Evolutionary conservation across 192 early-diverging fungal species (phyloP).

Genomic region (Backusella mclennaniae): DNA sequence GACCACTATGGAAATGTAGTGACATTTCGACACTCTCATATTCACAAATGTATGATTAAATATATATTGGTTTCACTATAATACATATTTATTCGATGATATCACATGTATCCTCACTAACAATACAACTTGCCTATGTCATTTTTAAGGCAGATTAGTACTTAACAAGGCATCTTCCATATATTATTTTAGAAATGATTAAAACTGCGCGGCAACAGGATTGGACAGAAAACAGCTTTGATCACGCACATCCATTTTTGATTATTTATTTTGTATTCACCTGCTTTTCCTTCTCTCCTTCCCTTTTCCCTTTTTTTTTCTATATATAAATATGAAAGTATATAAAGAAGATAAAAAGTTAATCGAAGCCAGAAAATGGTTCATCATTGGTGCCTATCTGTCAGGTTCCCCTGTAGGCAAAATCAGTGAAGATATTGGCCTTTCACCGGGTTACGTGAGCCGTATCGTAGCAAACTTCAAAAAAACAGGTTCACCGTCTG

Average conservation of each 20-base stretch:
- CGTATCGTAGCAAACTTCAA: neutral
- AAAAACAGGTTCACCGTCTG: constrained; percentile 10
- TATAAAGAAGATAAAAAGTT: neutral
- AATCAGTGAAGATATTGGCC: neutral
- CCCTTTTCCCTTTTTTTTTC: neutral
- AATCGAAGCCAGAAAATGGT: constrained; percentile 1
- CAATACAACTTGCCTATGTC: no score
- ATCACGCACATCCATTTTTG: neutral
- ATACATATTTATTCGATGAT: no score
- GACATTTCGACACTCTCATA: no score
- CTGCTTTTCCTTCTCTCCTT: neutral
- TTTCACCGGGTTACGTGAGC: neutral
- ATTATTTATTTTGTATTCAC: constrained; percentile 1
- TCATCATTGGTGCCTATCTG: neutral
- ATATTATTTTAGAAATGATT: neutral
- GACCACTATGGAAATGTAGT: no score
- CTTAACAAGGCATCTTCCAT: neutral
- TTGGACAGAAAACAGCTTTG: neutral
- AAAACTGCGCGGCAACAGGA: neutral
- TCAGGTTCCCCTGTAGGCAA: neutral
- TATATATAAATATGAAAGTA: neutral
- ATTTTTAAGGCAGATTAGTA: neutral
- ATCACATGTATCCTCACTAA: no score
- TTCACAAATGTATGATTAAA: no score
- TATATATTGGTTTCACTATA: no score